A percentile compares a stretch with the other conserved stretches of the same genome.
Conservation (phyloP, 2,329 filamentous ascomycete genomes). For the Onygenales sp. region DNA sequence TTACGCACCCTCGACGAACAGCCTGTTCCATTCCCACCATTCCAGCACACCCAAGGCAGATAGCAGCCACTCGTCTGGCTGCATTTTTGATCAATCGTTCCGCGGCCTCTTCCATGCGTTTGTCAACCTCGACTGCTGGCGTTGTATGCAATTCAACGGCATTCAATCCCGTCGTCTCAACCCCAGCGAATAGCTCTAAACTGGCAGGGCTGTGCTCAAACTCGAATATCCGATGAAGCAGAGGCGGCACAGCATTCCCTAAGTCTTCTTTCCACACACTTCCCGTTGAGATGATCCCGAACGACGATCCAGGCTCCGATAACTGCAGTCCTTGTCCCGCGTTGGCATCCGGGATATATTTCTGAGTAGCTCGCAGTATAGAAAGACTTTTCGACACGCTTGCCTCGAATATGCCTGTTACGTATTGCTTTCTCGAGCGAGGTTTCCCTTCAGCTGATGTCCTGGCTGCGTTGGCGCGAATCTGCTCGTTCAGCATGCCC, state of each 20-base stretch:
- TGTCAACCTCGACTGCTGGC: slow-evolving; percentile 52
- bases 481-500: slow-evolving; percentile 41
- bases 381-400: slow-evolving; percentile 44
- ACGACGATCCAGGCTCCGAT: slow-evolving; percentile 39
- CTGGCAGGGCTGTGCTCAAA: slow-evolving; percentile 18
- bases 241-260: slow-evolving; percentile 51
- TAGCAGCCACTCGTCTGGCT: slow-evolving; percentile 47
- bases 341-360: background rate
- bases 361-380: background rate
- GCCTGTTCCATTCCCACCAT: slow-evolving; percentile 79
- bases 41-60: slow-evolving; percentile 81
- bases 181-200: slow-evolving; percentile 58
- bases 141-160: slow-evolving; percentile 70
- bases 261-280: slow-evolving; percentile 72
- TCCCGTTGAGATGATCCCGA: slow-evolving; percentile 85
- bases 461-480: slow-evolving; percentile 19
- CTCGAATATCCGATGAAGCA: slow-evolving; percentile 46
- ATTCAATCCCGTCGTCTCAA: slow-evolving; percentile 70
- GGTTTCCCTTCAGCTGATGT: slow-evolving; percentile 3
- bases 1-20: slow-evolving; percentile 59
- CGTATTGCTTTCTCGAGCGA: slow-evolving; percentile 36
- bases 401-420: slow-evolving; percentile 82
- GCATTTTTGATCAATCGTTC: slow-evolving; percentile 49
- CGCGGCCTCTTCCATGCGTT: slow-evolving; percentile 61
- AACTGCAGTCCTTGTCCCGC: slow-evolving; percentile 17